Percentiles rank a stretch among this genome's conserved stretches.
Evolutionary conservation across 169 alveolate species (phyloP).

Genomic region (Cyclospora cayetanensis): DNA sequence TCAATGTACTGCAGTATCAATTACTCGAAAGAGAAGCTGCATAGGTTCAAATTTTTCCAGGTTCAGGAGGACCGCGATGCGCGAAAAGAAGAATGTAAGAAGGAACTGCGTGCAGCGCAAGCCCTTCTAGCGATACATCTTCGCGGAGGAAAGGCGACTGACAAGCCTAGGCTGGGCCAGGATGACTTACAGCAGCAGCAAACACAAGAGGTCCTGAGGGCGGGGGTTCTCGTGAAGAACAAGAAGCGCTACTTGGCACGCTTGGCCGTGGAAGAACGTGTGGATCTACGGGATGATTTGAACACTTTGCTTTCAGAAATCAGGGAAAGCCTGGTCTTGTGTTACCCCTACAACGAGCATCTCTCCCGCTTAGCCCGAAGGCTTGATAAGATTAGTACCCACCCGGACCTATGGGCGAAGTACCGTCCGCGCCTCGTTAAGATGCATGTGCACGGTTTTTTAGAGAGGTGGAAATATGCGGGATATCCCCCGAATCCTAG

Average conservation of each 20-base stretch:
- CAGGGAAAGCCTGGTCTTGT: background rate
- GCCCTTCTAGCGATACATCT: background rate
- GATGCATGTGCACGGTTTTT: background rate
- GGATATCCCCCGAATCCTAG: slow-evolving; percentile 18
- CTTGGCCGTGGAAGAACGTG: slow-evolving; percentile 1
- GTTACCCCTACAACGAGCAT: slow-evolving; percentile 32
- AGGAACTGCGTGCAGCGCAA: slow-evolving; percentile 21
- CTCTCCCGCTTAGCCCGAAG: background rate
- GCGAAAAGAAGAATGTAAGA: background rate
- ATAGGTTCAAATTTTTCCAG: background rate
- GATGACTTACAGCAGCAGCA: background rate
- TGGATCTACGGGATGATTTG: slow-evolving; percentile 31
- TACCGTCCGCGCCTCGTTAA: slow-evolving; percentile 20
- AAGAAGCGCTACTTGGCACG: slow-evolving; percentile 36
- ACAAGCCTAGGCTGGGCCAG: background rate
- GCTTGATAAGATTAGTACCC: background rate
- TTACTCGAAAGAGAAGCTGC: slow-evolving; percentile 38
- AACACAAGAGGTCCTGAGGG: background rate
- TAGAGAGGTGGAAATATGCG: background rate
- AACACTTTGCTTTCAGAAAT: background rate
- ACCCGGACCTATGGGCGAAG: background rate
- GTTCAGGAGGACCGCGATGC: background rate
- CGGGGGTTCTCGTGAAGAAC: background rate
- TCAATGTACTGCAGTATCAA: background rate
- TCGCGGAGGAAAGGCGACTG: background rate